Conservation (phyloP, 352 stramenopile species). For the Peronospora farinosa region DNA sequence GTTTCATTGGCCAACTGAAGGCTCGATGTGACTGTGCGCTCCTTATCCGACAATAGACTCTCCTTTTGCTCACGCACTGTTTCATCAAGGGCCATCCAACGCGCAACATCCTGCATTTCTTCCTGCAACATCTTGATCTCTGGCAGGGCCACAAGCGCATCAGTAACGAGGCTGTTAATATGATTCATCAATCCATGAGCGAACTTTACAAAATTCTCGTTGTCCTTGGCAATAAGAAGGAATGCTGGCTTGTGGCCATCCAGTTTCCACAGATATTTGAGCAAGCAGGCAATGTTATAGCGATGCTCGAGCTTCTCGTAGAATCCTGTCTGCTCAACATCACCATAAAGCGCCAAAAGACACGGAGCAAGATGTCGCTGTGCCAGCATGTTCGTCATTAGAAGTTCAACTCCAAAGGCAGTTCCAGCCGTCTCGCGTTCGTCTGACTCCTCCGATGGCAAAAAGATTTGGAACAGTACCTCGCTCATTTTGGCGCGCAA, state of each 20-base stretch:
- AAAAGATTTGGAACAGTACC: slow-evolving; percentile 93
- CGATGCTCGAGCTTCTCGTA: slow-evolving; percentile 97
- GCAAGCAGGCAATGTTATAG: slow-evolving; percentile 93
- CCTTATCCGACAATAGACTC: slow-evolving; percentile 81
- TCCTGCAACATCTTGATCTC: slow-evolving; percentile 93
- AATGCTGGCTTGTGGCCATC: slow-evolving; percentile 93
- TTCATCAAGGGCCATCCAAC: slow-evolving; percentile 82
- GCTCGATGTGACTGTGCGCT: slow-evolving; percentile 89
- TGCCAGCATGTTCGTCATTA: slow-evolving; percentile 59
- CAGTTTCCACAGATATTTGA: slow-evolving; percentile 96
- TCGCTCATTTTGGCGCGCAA: slow-evolving; percentile 94
- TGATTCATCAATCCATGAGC: slow-evolving; percentile 99
- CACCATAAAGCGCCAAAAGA: slow-evolving; percentile 95
- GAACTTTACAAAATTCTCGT: slow-evolving; percentile 95
- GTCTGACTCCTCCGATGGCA: slow-evolving; percentile 84
- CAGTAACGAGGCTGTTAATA: slow-evolving; percentile 94
- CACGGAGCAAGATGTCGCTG: slow-evolving; percentile 90
- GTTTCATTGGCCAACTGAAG: slow-evolving; percentile 96
- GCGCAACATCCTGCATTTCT: slow-evolving; percentile 78
- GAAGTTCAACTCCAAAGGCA: slow-evolving; percentile 45
- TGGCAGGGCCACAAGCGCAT: slow-evolving; percentile 92
- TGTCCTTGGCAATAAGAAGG: slow-evolving; percentile 88
- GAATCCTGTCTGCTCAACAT: slow-evolving; percentile 96
- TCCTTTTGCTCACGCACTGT: slow-evolving; percentile 88
- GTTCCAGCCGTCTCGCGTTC: slow-evolving; percentile 60